A percentile compares a stretch with the other conserved stretches of the same genome.
These are phyloP conservation scores for Ceriops decandra DNA, from an alignment of 345 rosid genomes.

Conservation along the genomic window DNA sequence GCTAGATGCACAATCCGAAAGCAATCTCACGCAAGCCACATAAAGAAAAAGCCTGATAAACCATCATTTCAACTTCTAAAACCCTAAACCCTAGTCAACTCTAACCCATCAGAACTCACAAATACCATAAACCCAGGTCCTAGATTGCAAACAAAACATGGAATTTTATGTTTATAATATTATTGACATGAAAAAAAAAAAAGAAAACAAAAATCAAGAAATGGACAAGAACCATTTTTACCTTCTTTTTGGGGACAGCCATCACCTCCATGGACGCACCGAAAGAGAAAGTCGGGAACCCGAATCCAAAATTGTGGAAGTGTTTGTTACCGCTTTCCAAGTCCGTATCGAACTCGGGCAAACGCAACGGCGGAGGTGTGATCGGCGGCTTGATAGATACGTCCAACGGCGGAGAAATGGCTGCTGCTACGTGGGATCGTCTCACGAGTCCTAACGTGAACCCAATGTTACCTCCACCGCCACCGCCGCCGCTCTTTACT, in stretches of 20 bases:
- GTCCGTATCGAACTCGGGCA: conserved; percentile 41
- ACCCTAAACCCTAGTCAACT: conserved; percentile 6
- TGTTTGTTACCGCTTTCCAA: conserved; percentile 18
- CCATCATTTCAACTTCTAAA: not conserved
- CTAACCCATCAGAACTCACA: not conserved
- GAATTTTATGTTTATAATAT: no score
- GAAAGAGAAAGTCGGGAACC: conserved; percentile 41
- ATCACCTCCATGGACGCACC: conserved; percentile 79
- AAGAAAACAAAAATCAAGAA: not conserved
- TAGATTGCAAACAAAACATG: not conserved
- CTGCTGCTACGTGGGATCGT: conserved; percentile 38
- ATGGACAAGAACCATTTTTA: not conserved
- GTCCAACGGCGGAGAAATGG: conserved; percentile 44
- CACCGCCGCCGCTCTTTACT: conserved; percentile 23
- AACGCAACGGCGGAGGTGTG: conserved; percentile 28
- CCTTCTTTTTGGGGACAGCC: conserved; percentile 92
- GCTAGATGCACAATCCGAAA: no score
- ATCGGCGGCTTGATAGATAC: conserved; percentile 25
- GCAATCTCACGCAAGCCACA: no score
- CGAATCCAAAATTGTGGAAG: conserved; percentile 28
- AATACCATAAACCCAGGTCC: not conserved
- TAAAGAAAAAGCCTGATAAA: not conserved
- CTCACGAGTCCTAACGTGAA: conserved; percentile 31
- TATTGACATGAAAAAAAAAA: not conserved
- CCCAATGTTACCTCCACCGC: not conserved